Base-by-base conservation (phyloP, 768 basidiomycete genomes). In the Termitomyces bulborhizus region DNA sequence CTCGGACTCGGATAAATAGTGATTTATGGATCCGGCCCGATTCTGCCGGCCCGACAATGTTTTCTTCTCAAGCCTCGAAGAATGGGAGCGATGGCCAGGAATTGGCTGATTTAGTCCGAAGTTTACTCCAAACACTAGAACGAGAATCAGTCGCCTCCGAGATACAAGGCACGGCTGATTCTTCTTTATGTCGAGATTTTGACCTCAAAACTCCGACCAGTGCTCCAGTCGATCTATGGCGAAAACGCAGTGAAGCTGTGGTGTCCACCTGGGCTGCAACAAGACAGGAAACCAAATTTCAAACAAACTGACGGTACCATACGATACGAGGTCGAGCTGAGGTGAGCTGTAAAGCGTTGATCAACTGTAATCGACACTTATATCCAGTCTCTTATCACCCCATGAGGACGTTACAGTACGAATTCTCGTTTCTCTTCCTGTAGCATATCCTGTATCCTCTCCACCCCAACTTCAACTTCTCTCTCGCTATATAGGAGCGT, bases 381-480 rank as follows among this genome's bases (percentile, higher is more conserved):
- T 60, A 61, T 62, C 24, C 63, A 86, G 83, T 60, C 76, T 85
- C 60, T 72, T 77, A 56, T 72, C 81, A 47, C 77, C 78, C 16
- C 71, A 82, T 55, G 80, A 82, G 59, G 74, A 77, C 16, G 64
- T 83, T 29, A 69, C 77, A 6, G 68, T 84, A 45, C 76, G 76
- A 51, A 61, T 85, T 37, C 73, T 86, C 6, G 80, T 89, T 37
- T 84, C 84, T 11, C 68, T 86, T 3, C 78, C 82, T 6, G 65
- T 66, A 45, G 67, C 72, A 6, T 95, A 95, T 65, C 93, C 93
- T 0, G 66, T 77, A 1, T 69, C 76, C 2, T 77, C 82, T 0
- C 82, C 90, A 2, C 92, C 93, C 1, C 90, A 92, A 62, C 75
- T 94, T 0, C 93, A 93, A 64, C 82, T 93, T 0, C 79, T 93